A percentile compares a stretch with the other conserved stretches of the same genome.
phyloP scores from a whole-genome alignment of 768 basidiomycete genomes.

The Pulveroboletus sp. region DNA sequence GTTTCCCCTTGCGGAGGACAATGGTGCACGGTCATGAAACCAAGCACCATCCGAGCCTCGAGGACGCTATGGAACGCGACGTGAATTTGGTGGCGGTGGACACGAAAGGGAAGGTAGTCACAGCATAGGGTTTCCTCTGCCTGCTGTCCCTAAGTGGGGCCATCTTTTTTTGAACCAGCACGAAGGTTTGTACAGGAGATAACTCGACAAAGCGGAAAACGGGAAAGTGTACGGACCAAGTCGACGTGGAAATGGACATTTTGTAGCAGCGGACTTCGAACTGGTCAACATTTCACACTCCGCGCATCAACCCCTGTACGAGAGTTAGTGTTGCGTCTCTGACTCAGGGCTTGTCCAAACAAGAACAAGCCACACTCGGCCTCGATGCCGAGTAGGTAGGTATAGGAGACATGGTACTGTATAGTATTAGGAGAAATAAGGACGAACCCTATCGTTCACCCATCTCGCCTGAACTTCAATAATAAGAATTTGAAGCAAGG shows the following conservation, averaged over 20 bases:
- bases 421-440: too few relatives aligned
- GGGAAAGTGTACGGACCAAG: neutral
- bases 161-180: slow-evolving; percentile 16
- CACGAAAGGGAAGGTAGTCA: slow-evolving; percentile 17
- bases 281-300: slow-evolving; percentile 6
- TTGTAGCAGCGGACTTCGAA: slow-evolving; percentile 10
- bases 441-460: too few relatives aligned
- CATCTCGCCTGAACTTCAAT: too few relatives aligned
- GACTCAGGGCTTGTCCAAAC: too few relatives aligned
- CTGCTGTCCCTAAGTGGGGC: slow-evolving; percentile 26
- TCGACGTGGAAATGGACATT: neutral
- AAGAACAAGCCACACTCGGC: too few relatives aligned
- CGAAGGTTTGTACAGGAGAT: neutral
- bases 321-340: too few relatives aligned
- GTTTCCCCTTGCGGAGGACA: slow-evolving; percentile 30
- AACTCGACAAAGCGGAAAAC: neutral
- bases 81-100: slow-evolving; percentile 2
- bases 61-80: slow-evolving; percentile 48
- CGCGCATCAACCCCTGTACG: slow-evolving; percentile 6
- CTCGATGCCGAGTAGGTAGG: too few relatives aligned
- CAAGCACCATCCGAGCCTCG: slow-evolving; percentile 59
- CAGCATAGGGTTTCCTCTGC: slow-evolving; percentile 43
- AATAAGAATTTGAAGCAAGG: too few relatives aligned
- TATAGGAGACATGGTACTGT: too few relatives aligned
- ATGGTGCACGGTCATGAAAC: slow-evolving; percentile 72